Evolutionary conservation across 1,284 basidiomycete genomes (phyloP), one percentile per base, ranked within the genome.

Genomic region (Ustilago tritici): DNA sequence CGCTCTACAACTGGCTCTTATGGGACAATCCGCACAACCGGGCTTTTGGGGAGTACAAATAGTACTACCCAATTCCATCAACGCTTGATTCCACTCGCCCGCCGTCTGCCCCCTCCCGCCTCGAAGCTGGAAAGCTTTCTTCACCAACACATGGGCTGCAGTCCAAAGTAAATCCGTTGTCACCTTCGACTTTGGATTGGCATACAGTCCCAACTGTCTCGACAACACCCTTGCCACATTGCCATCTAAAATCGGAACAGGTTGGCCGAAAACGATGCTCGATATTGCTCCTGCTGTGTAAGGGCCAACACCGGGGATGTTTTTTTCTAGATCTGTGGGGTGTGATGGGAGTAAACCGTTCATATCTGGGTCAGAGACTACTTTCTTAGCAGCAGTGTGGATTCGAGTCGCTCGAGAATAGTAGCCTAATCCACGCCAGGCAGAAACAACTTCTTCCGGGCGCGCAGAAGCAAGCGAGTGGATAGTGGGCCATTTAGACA

Each of bases 291-390:
- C 89, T 11, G 89, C 89, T 0, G 94, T 97, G 85, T 98, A 98
- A 43, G 93, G 89, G 40, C 95, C 95, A 41, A 98, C 92, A 2
- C 95, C 95, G 35, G 94, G 93, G 50, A 98, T 92, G 66, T 92
- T 89, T 60, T 91, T 90, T 87, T 96, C 92, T 89, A 99, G 90
- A 17, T 92, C 91, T 74, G 90, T 90, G 0, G 93, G 92, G 74
- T 92, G 92, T 58, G 90, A 88, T 0, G 96, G 96, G 10, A 99
- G 89, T 59, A 89, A 88, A 34, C 93, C 93, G 32, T 88, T 92
- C 93, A 76, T 57, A 28, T 47, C 35, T 1, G 68, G 59, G 36
- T 84, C 70, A 4, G 62, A 57, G 28, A 84, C 78, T 19, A 85
- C 78, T 46, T 76, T 65, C 28, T 83, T 72, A 1, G 84, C 83